These are phyloP conservation scores for Plasmopara muralis DNA, from an alignment of 352 stramenopile genomes.

Conservation along the genomic window DNA sequence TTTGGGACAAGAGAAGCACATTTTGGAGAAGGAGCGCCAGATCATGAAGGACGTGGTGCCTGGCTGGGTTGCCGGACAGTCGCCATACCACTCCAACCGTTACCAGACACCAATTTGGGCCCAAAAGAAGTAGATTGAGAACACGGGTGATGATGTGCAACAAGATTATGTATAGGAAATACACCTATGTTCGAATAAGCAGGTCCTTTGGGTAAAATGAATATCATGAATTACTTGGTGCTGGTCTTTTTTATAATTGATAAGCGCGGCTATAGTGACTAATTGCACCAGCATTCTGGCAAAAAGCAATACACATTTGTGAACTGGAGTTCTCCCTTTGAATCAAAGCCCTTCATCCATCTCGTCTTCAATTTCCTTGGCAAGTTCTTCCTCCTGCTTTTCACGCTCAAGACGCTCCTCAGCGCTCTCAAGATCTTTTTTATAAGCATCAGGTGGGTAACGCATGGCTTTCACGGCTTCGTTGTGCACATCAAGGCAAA, in stretches of 20 bases:
- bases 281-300: neutral
- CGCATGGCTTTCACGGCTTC: conserved; percentile 97
- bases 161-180: conserved; percentile 24
- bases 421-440: conserved; percentile 92
- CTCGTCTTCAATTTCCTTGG: conserved; percentile 96
- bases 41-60: conserved; percentile 92
- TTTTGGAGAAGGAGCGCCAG: conserved; percentile 87
- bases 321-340: conserved; percentile 5
- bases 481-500: conserved; percentile 98
- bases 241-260: neutral
- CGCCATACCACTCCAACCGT: conserved; percentile 83
- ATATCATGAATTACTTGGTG: neutral
- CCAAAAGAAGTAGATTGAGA: conserved; percentile 58
- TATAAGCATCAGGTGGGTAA: conserved; percentile 97
- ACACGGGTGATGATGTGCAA: conserved; percentile 12
- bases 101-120: conserved; percentile 76
- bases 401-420: conserved; percentile 89
- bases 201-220: neutral
- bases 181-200: conserved; percentile 1
- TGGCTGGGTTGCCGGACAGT: conserved; percentile 87
- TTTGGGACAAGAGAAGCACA: conserved; percentile 78
- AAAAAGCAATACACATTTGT: conserved; percentile 1
- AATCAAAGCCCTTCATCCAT: conserved; percentile 88
- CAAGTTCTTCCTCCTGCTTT: conserved; percentile 91
- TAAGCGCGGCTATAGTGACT: neutral